phyloP scores from a whole-genome alignment of 352 stramenopile species.

The Phytophthora agathidicida region DNA sequence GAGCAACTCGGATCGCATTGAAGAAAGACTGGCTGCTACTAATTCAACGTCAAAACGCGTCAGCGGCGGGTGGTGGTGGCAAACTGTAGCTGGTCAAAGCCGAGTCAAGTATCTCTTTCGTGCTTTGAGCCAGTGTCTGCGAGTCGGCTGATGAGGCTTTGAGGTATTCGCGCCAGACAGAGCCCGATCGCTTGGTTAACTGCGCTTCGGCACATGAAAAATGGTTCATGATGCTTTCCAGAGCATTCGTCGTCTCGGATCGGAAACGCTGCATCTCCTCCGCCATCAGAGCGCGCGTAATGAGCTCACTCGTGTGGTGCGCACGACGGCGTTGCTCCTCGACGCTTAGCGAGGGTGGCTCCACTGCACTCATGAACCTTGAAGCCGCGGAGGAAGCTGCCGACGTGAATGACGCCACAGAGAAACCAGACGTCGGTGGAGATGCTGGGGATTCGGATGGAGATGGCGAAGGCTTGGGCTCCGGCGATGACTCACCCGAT shows the following conservation, averaged over 20 bases:
- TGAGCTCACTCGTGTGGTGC: constrained; percentile 46
- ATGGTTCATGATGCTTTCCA: constrained; percentile 61
- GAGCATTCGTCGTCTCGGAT: constrained; percentile 39
- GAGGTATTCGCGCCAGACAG: constrained; percentile 59
- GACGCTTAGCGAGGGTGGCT: constrained; percentile 35
- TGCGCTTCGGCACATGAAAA: constrained; percentile 68
- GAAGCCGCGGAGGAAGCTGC: constrained; percentile 47
- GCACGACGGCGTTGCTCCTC: constrained; percentile 50
- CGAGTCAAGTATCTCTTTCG: constrained; percentile 49
- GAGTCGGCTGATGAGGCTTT: constrained; percentile 43
- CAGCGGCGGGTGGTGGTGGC: constrained; percentile 9
- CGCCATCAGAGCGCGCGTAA: constrained; percentile 62
- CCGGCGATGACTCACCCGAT: constrained; percentile 16
- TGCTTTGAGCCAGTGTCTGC: constrained; percentile 46
- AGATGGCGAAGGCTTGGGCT: constrained; percentile 17
- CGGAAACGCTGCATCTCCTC: constrained; percentile 71
- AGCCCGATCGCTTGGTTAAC: constrained; percentile 53
- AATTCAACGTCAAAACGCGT: constrained; percentile 28
- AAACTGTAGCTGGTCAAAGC: constrained; percentile 1
- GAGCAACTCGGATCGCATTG: too few relatives aligned
- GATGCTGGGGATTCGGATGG: constrained; percentile 17
- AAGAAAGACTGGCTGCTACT: too few relatives aligned
- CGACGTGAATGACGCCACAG: constrained; percentile 42
- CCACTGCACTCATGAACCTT: constrained; percentile 44
- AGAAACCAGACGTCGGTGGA: constrained; percentile 22